Conservation (phyloP, 2,329 filamentous ascomycete genomes). For the Xylariaceae sp. region DNA sequence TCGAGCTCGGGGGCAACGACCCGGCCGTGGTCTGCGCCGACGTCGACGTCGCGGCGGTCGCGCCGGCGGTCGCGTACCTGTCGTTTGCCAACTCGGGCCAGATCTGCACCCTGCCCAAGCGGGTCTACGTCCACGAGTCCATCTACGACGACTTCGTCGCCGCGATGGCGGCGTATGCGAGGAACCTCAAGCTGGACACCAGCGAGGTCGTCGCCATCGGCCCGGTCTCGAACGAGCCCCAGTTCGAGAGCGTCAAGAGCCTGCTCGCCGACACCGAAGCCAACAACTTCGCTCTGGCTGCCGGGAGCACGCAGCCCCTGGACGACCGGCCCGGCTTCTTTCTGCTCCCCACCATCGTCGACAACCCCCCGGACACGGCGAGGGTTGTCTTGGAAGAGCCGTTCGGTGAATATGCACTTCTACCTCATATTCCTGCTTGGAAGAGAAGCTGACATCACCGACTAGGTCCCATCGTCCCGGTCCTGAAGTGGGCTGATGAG, state of each 20-base stretch:
- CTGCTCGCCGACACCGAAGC: slow-evolving; percentile 17
- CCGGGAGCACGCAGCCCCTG: slow-evolving; percentile 3
- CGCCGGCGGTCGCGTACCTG: slow-evolving; percentile 29
- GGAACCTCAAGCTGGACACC: slow-evolving; percentile 9
- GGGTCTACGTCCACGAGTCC: slow-evolving; percentile 48
- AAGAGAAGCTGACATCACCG: no score
- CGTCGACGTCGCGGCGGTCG: slow-evolving; percentile 38
- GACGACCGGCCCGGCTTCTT: slow-evolving; percentile 7
- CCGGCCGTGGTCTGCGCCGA: slow-evolving; percentile 51
- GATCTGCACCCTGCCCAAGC: slow-evolving; percentile 42
- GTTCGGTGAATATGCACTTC: slow-evolving; percentile 18
- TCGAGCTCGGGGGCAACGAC: slow-evolving; percentile 57
- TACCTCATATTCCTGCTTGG: no score
- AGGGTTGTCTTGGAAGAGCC: slow-evolving; percentile 15
- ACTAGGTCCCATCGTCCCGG: slow-evolving; percentile 32
- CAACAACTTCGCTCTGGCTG: slow-evolving; percentile 11
- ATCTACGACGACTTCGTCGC: slow-evolving; percentile 38
- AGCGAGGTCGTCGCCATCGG: slow-evolving; percentile 8
- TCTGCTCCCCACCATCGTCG: slow-evolving; percentile 13
- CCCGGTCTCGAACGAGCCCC: slow-evolving; percentile 15
- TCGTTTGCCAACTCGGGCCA: slow-evolving; percentile 41
- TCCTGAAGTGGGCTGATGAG: slow-evolving; percentile 34
- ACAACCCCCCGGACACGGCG: slow-evolving; percentile 17
- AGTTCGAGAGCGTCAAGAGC: slow-evolving; percentile 17
- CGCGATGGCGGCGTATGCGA: slow-evolving; percentile 30